Evolutionary conservation across 352 stramenopile genomes (phyloP), one percentile per base, ranked within the genome.

Genomic region (Globisporangium uncinulatum): DNA sequence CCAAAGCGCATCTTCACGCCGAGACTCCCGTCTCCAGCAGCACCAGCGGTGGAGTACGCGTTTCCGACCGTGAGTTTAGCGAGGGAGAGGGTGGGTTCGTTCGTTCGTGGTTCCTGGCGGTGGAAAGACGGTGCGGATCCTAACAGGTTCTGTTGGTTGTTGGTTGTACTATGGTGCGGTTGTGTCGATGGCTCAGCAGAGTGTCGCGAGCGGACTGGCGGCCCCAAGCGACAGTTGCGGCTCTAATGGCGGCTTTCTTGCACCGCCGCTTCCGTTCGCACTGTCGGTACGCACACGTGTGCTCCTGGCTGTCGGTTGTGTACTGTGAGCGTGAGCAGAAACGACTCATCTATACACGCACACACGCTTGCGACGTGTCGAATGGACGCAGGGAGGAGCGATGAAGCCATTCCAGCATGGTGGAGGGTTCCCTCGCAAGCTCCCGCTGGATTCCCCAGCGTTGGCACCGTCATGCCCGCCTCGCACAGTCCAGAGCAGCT

Each of bases 391-490:
- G 46, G 34, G 13, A 42, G 34, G 13, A 42, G n/a, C 46, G 21
- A 24, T 44, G 21, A 41, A 32, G 11, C 55, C n/a, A 3, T 48
- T 39, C 39, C 51, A 41, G 48, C 54, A 36, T n/a, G n/a, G 19
- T 39, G 34, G 34, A n/a, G 39, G 41, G 4, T 61, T 61, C 17
- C 36, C 55, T 15, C 44, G 46, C 14, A 61, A 61, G 4, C 46
- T 61, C 17, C 55, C 55, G 4, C 46, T 61, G 6, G 41, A 56
- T 7, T 61, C 55, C 11, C 55, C 55, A 14, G 55, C 29, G 6
- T 47, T 61, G 7, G 46, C 55, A 2, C 55, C 55, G 9, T 54
- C 45, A 0, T 48, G n/a, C 21, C 42, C 43, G 0, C 51, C 57
- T 19, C 31, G 9, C 4, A 39, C 39, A 14, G 36, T 47, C 31